These are phyloP conservation scores for Pseudevernia furfuracea DNA, from an alignment of 495 filamentous ascomycete genomes.

Conservation along the genomic window DNA sequence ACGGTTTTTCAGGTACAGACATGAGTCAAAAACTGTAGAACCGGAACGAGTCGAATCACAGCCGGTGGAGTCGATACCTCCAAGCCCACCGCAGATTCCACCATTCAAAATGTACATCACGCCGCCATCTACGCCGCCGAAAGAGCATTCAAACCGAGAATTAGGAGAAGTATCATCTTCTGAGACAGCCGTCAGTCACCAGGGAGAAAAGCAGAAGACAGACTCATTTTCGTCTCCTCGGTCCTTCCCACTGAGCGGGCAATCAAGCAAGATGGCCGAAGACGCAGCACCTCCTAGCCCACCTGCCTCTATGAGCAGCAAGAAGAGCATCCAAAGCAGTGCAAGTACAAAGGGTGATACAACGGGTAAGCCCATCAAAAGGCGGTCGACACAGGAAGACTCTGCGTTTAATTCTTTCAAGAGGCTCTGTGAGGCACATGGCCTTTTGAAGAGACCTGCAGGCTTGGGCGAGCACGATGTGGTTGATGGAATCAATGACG, in stretches of 20 bases:
- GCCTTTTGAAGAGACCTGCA: slow-evolving; percentile 24
- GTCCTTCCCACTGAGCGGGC: not conserved
- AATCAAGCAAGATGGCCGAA: not conserved
- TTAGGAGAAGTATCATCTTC: not conserved
- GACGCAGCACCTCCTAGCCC: not conserved
- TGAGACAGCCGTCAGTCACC: not conserved
- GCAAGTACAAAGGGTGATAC: not conserved
- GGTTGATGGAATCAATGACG: slow-evolving; percentile 29
- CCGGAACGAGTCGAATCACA: not conserved
- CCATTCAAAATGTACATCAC: not conserved
- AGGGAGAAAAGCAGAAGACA: not conserved
- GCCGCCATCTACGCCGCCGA: not conserved
- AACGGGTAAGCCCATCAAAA: slow-evolving; percentile 2
- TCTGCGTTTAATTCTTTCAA: slow-evolving; percentile 22
- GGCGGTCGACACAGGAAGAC: slow-evolving; percentile 5
- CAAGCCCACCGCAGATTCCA: not conserved
- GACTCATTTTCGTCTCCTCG: not conserved
- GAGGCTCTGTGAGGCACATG: slow-evolving; percentile 24
- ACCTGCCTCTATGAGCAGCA: not conserved
- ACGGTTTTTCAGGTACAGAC: not conserved
- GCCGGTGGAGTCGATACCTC: not conserved
- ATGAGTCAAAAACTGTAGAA: not conserved
- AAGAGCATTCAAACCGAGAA: not conserved
- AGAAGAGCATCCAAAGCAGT: not conserved
- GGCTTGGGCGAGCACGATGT: slow-evolving; percentile 26